These are phyloP conservation scores for Filobasidium floriforme DNA, from an alignment of 768 basidiomycete species.

Conservation along the genomic window DNA sequence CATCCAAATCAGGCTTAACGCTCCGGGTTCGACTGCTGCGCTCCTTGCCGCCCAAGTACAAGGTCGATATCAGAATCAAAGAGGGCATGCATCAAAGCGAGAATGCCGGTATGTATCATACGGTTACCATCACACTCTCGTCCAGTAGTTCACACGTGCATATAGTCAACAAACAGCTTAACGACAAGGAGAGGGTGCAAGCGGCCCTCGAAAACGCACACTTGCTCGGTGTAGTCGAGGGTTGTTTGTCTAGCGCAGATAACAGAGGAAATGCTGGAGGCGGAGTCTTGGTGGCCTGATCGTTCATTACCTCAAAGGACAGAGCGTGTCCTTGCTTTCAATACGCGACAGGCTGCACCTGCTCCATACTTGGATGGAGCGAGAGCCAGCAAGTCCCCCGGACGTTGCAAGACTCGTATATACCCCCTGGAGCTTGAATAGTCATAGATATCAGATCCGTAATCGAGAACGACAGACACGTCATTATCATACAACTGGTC, in stretches of 20 bases:
- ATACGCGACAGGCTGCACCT: no score
- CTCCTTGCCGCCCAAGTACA: conserved; percentile 83
- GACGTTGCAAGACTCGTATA: no score
- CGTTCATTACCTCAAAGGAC: no score
- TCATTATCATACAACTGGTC: neutral
- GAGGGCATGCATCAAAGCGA: conserved; percentile 96
- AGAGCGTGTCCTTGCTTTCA: no score
- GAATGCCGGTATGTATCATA: conserved; percentile 58
- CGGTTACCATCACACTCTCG: neutral
- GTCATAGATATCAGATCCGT: neutral
- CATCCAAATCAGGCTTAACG: conserved; percentile 62
- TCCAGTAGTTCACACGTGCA: neutral
- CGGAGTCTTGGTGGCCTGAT: no score
- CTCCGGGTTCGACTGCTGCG: conserved; percentile 84
- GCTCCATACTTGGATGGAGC: no score
- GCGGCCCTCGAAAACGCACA: conserved; percentile 90
- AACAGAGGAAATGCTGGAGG: no score
- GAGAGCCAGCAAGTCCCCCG: no score
- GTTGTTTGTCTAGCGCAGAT: conserved; percentile 51
- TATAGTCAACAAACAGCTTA: conserved; percentile 93
- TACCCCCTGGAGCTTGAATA: no score
- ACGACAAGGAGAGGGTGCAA: conserved; percentile 96
- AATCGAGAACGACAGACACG: neutral
- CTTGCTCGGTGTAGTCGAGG: conserved; percentile 78
- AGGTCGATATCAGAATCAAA: conserved; percentile 85